Percentiles rank a stretch among this genome's conserved stretches.
These are phyloP conservation scores for Rhizoclosmatium globosum DNA, from an alignment of 192 early-diverging fungal genomes.

Conservation along the genomic window DNA sequence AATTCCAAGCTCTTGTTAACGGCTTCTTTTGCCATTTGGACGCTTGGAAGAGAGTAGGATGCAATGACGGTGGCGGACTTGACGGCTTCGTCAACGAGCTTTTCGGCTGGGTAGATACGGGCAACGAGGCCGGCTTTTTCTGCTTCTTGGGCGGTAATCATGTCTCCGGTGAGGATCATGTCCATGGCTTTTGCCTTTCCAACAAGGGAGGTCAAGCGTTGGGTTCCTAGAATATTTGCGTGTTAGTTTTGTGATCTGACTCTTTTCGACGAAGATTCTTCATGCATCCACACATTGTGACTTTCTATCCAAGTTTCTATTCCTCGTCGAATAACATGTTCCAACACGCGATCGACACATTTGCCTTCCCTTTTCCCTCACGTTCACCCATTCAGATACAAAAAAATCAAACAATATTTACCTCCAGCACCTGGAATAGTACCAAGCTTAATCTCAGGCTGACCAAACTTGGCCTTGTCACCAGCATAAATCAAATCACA, in stretches of 20 bases:
- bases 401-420: too few species aligned
- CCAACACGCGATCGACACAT: too few species aligned
- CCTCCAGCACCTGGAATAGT: slow-evolving; percentile 87
- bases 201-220: slow-evolving; percentile 84
- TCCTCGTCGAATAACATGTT: too few species aligned
- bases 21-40: slow-evolving; percentile 97
- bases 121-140: slow-evolving; percentile 86
- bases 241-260: too few species aligned
- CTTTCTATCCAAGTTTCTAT: too few species aligned
- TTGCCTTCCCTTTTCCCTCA: too few species aligned
- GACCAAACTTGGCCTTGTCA: slow-evolving; percentile 94
- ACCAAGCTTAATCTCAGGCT: slow-evolving; percentile 98
- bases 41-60: slow-evolving; percentile 79
- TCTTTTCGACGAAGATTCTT: too few species aligned
- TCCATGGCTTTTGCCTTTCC: slow-evolving; percentile 99
- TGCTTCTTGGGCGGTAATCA: slow-evolving; percentile 86
- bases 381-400: too few species aligned
- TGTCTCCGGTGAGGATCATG: slow-evolving; percentile 89
- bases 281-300: too few species aligned
- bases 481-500: slow-evolving; percentile 98
- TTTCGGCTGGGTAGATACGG: slow-evolving; percentile 85
- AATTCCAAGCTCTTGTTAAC: slow-evolving; percentile 94
- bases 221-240: slow-evolving; percentile 25
- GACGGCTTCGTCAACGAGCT: slow-evolving; percentile 85
- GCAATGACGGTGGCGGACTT: slow-evolving; percentile 93